Evolutionary conservation across 108 stramenopile genomes (phyloP).

Genomic region (Cyclotella sp.): DNA sequence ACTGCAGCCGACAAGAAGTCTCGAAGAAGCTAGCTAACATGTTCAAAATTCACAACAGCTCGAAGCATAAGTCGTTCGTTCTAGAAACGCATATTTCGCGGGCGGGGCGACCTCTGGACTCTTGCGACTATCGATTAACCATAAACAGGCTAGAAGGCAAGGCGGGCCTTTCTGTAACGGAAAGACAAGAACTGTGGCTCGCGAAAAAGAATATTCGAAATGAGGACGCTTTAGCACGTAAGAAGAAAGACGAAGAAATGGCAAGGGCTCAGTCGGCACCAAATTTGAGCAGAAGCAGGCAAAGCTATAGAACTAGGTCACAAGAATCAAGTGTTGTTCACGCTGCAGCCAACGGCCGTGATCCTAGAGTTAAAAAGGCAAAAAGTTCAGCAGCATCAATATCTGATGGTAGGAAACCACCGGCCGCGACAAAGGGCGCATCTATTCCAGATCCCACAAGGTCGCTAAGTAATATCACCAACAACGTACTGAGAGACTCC

Average conservation of each 20-base stretch:
- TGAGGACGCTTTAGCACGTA: constrained; percentile 6
- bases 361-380: background rate
- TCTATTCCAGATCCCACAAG: background rate
- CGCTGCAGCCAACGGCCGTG: background rate
- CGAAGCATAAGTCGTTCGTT: constrained; percentile 29
- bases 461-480: constrained; percentile 14
- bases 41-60: constrained; percentile 25
- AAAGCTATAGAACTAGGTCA: constrained; percentile 7
- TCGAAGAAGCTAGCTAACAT: constrained; percentile 27
- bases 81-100: constrained; percentile 33
- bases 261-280: constrained; percentile 36
- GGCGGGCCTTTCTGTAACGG: constrained; percentile 16
- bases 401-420: background rate
- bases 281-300: constrained; percentile 22
- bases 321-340: background rate
- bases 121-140: constrained; percentile 10
- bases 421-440: background rate
- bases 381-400: background rate
- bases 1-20: constrained; percentile 19
- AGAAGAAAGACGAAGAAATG: constrained; percentile 3
- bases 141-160: constrained; percentile 33
- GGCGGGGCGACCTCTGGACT: constrained; percentile 25
- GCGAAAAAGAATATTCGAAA: constrained; percentile 38
- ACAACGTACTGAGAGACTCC: background rate
- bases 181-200: constrained; percentile 45